Evolutionary conservation across 1,284 basidiomycete genomes (phyloP), one percentile per base, ranked within the genome.

Genomic region (Puccinia brachypodii): DNA sequence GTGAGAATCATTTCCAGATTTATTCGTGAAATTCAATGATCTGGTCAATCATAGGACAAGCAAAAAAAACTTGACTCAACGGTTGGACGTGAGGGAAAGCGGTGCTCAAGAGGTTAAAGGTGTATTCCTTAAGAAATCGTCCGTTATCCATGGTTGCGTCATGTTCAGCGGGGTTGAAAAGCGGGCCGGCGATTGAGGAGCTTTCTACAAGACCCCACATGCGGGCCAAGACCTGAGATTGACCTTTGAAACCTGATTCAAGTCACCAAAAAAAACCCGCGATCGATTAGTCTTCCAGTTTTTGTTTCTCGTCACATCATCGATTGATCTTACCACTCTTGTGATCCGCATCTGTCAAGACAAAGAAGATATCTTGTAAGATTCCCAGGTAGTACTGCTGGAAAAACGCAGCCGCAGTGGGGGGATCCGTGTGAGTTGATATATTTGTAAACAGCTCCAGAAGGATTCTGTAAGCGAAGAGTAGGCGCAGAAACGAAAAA

Each of bases 361-460:
- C 96, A 85, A 93, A 98, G 90, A 99, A 97, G 82, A 95, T 94
- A 87, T 99, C 97, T 85, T 97, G 96, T 66, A 98, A 89, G 85
- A 98, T 92, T 86, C 91, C 92, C 78, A 98, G 90, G 89, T 95
- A 94, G 88, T 96, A 99, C 87, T 94, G 92, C 87, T 92, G 92
- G 90, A 94, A 94, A 89, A 95, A 93, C 14, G 90, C 91, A 84
- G 92, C 93, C 84, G 92, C 90, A 68, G 95, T 93, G 13, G 90
- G 88, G 3, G 91, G 89, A 71, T 96, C 93, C 31, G 94, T 92
- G 76, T 76, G 73, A 36, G 89, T 89, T 7, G 95, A 92, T 85
- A 99, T 96, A 88, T 98, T 99, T 89, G 97, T 95, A 86, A 98
- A 90, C 72, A 99, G 91, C 88, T 98, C 96, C 84, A 96, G 88